Conservation (phyloP, 345 rosid species). For the Pistacia integerrima region DNA sequence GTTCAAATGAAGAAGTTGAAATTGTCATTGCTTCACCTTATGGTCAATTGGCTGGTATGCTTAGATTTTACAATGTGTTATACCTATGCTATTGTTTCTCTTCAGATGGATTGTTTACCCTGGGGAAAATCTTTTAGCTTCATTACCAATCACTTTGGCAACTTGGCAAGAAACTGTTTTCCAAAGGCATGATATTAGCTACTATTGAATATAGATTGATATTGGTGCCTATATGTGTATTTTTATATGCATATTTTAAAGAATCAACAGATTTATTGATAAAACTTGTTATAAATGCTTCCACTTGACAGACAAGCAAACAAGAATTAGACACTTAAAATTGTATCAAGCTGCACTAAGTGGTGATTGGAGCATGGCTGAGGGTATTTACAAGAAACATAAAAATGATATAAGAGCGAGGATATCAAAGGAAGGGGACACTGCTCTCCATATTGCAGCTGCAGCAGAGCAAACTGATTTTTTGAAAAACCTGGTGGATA, state of each 20-base stretch:
- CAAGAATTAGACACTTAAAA: neutral
- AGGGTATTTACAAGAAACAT: neutral
- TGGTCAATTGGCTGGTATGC: neutral
- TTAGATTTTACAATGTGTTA: too few species aligned
- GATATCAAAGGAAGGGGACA: conserved; percentile 5
- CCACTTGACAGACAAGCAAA: neutral
- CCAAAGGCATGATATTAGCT: too few species aligned
- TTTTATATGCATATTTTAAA: too few species aligned
- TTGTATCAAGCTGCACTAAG: conserved; percentile 23
- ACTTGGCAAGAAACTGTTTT: too few species aligned
- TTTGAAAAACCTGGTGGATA: neutral
- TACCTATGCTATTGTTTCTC: neutral
- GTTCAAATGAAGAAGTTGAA: neutral
- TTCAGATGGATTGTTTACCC: neutral
- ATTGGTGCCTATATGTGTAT: too few species aligned
- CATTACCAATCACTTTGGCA: neutral
- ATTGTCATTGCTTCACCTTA: neutral
- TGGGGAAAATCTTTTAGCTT: neutral
- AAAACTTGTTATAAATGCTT: neutral
- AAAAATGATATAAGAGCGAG: neutral
- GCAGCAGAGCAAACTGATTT: neutral
- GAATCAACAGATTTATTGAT: too few species aligned
- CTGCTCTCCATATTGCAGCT: neutral
- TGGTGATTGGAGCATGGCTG: conserved; percentile 16
- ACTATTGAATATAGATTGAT: too few species aligned